Conservation (phyloP, 2,329 filamentous ascomycete genomes). For the Fusarium aywerte region DNA sequence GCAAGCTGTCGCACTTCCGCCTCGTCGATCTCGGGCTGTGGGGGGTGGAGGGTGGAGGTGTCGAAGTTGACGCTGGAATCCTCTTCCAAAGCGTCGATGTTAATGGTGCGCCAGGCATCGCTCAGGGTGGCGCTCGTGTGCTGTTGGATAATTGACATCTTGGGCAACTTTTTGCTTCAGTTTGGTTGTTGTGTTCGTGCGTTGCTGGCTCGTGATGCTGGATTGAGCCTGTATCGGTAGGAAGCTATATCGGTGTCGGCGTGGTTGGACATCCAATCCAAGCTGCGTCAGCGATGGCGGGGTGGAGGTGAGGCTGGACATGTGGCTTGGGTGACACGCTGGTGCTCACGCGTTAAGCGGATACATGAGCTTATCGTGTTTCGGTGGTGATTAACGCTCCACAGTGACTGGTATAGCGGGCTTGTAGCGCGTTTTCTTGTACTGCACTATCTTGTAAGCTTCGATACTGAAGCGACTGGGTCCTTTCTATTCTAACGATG, state of each 20-base stretch:
- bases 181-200: background rate
- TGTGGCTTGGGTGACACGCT: conserved; percentile 33
- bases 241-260: conserved; percentile 33
- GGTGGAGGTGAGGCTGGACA: conserved; percentile 46
- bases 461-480: background rate
- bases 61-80: conserved; percentile 94
- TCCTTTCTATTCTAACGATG: background rate
- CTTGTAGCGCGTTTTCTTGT: background rate
- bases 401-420: background rate
- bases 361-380: background rate
- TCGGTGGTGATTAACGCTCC: background rate
- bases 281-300: conserved; percentile 51
- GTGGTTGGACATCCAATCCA: conserved; percentile 27
- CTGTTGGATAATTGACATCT: conserved; percentile 75
- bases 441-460: background rate
- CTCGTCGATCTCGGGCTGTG: conserved; percentile 78
- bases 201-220: conserved; percentile 10
- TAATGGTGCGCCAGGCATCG: conserved; percentile 86
- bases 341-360: background rate
- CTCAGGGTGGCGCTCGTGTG: conserved; percentile 68
- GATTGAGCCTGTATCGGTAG: conserved; percentile 2
- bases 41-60: conserved; percentile 81
- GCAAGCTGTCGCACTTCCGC: conserved; percentile 81
- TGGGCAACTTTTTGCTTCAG: conserved; percentile 3
- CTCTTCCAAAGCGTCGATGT: conserved; percentile 90